Conservation (phyloP, 495 filamentous ascomycete genomes). For the Hypoxylon crocopeplum region DNA sequence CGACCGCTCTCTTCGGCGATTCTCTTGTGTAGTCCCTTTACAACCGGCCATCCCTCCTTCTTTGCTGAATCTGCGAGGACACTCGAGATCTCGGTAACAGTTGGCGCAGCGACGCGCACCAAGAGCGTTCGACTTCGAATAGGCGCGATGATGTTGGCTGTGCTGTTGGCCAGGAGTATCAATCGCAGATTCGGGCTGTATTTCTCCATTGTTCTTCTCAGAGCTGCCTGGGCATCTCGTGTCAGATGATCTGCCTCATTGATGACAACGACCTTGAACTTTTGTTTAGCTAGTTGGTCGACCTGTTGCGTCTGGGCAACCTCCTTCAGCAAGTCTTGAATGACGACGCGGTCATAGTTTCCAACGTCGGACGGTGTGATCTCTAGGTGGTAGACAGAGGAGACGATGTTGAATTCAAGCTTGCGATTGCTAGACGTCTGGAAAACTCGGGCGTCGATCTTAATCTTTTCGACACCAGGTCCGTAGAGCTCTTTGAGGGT, state of each 20-base stretch:
- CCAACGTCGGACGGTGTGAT: slow-evolving; percentile 99
- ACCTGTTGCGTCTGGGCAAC: slow-evolving; percentile 99
- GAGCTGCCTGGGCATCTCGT: slow-evolving; percentile 91
- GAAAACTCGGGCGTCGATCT: slow-evolving; percentile 94
- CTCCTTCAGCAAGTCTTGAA: slow-evolving; percentile 96
- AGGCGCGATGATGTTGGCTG: slow-evolving; percentile 96
- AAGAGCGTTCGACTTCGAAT: slow-evolving; percentile 89
- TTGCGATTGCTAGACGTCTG: slow-evolving; percentile 95
- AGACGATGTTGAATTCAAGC: slow-evolving; percentile 97
- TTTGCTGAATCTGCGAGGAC: slow-evolving; percentile 77
- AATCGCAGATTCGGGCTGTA: slow-evolving; percentile 93
- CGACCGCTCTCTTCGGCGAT: slow-evolving; percentile 92
- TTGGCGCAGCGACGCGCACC: slow-evolving; percentile 90
- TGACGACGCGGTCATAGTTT: slow-evolving; percentile 90
- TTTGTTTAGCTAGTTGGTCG: slow-evolving; percentile 83
- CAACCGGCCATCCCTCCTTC: slow-evolving; percentile 77
- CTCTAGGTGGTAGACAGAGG: slow-evolving; percentile 94
- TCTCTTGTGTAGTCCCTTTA: slow-evolving; percentile 73
- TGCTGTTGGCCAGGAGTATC: slow-evolving; percentile 92
- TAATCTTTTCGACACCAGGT: slow-evolving; percentile 90
- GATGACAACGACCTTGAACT: slow-evolving; percentile 98
- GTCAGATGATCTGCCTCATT: slow-evolving; percentile 98
- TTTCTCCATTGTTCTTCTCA: slow-evolving; percentile 98
- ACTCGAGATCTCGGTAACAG: slow-evolving; percentile 77
- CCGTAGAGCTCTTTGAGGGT: slow-evolving; percentile 92